Percentiles rank a stretch among this genome's conserved stretches.
phyloP scores from a whole-genome alignment of 352 stramenopile genomes.

The Peronospora farinosa region DNA sequence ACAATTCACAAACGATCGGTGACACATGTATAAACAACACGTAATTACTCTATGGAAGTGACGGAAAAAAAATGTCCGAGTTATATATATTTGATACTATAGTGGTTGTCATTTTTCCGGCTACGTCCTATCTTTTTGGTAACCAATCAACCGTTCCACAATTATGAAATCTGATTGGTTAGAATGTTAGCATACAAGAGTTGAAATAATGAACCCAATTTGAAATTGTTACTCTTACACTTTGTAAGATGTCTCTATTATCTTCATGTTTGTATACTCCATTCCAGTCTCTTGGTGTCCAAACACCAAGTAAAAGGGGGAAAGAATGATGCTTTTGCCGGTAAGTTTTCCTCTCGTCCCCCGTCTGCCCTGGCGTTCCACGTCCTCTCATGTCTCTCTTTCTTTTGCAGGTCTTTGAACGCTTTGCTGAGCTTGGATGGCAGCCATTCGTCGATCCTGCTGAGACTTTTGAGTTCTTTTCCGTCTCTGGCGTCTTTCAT shows the following conservation, averaged over 20 bases:
- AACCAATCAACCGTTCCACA: too few relatives aligned
- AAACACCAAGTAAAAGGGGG: constrained; percentile 21
- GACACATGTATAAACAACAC: too few relatives aligned
- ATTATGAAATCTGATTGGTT: too few relatives aligned
- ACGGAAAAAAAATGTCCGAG: too few relatives aligned
- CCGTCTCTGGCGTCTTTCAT: constrained; percentile 67
- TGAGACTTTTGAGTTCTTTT: constrained; percentile 85
- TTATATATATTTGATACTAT: too few relatives aligned
- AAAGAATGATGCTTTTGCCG: constrained; percentile 41
- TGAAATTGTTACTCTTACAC: neutral
- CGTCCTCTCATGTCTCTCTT: neutral
- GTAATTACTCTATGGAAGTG: too few relatives aligned
- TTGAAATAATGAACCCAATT: too few relatives aligned
- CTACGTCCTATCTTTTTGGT: too few relatives aligned
- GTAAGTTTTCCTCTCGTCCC: constrained; percentile 25
- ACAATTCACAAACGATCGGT: too few relatives aligned
- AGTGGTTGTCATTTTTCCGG: too few relatives aligned
- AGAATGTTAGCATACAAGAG: too few relatives aligned
- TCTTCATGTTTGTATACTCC: constrained; percentile 19
- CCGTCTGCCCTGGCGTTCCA: neutral
- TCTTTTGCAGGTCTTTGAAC: constrained; percentile 55
- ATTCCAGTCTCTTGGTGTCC: constrained; percentile 25
- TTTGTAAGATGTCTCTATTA: constrained; percentile 14
- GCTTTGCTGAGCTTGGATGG: constrained; percentile 74
- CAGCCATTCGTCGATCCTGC: constrained; percentile 69